Evolutionary conservation across 2,329 filamentous ascomycete genomes (phyloP).

Genomic region (Calonectria pseudoreteaudii): DNA sequence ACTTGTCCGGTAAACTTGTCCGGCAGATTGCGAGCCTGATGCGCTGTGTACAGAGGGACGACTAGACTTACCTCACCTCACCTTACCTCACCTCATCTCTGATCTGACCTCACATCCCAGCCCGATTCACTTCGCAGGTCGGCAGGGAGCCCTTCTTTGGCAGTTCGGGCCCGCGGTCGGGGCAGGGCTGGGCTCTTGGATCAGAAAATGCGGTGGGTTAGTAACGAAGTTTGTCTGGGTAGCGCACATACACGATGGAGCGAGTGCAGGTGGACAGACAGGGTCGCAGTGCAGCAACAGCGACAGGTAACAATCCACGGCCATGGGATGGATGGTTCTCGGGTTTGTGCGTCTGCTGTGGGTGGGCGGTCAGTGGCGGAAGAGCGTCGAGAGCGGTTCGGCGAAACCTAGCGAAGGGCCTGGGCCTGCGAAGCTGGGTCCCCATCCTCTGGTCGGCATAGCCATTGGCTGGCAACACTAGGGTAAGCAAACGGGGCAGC

Average conservation of each 20-base stretch:
- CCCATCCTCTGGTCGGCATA: neutral
- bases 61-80: neutral
- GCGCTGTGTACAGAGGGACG: neutral
- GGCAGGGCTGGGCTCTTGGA: conserved; percentile 10
- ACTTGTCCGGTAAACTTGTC: neutral
- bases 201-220: conserved; percentile 25
- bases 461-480: neutral
- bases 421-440: conserved; percentile 5
- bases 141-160: neutral
- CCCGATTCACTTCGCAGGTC: neutral
- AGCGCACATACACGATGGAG: conserved; percentile 18
- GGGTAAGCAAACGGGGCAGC: conserved; percentile 9
- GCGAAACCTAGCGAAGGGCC: conserved; percentile 21
- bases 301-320: conserved; percentile 8
- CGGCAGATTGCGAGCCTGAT: neutral
- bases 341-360: conserved; percentile 10
- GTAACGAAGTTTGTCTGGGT: conserved; percentile 33
- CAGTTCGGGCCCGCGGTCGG: conserved; percentile 20
- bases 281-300: conserved; percentile 6
- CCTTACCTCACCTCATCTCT: neutral
- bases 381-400: conserved; percentile 11
- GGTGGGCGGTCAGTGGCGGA: conserved; percentile 17
- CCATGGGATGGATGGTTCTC: conserved; percentile 18
- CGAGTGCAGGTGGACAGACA: conserved; percentile 14
- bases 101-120: neutral